Base-by-base conservation (phyloP, 1,139 yeast species). In the Lipomyces yarrowii region DNA sequence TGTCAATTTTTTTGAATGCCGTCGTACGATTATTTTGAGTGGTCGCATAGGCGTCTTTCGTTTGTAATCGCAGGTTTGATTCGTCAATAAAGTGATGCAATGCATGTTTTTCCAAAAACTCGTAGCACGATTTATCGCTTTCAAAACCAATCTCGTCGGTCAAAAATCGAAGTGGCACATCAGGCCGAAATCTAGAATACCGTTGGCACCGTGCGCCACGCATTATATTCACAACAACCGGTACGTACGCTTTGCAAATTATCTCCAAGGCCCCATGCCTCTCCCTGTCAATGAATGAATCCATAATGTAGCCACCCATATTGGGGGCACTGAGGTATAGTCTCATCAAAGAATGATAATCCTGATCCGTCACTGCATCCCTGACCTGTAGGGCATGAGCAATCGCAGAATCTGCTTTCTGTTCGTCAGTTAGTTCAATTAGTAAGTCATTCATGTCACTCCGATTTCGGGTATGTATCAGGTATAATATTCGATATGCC, bases 401-500 rank as follows among this genome's bases (percentile, higher is more conserved):
- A 15, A 86, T 80, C 48, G 77, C 79, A 3, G 74, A 76, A 61
- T 76, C 71, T 23, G 68, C 72, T 56, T 65, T 32, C 67, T 74
- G 68, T 57, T 72, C 72, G 61, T 70, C 75, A 60, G 72, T 76
- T 67, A 75, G 70, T 51, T 69, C 71, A 13, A 73, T 71, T 60
- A 78, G 69, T 59, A 72, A 64, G 52, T 73, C 76, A 60, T 74
- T 76, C 62, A 73, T 72, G 61, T 72, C 80, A 35, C 75, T 75
- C 59, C 71, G 74, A 76, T 91, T 91, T 61, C 85, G 87, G n/a
- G 96, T 93, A 74, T 91, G 84, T 63, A 91, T 79, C 79, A 88
- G 84, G 76, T 93, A 93, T 3, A 92, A 79, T n/a, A 91, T 82
- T 62, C 93, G 81, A 76, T 91, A 93, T 59, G 91, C 84, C 61